Evolutionary conservation across 2,329 filamentous ascomycete species (phyloP).

Genomic region (Nothomitra cinnamomea): DNA sequence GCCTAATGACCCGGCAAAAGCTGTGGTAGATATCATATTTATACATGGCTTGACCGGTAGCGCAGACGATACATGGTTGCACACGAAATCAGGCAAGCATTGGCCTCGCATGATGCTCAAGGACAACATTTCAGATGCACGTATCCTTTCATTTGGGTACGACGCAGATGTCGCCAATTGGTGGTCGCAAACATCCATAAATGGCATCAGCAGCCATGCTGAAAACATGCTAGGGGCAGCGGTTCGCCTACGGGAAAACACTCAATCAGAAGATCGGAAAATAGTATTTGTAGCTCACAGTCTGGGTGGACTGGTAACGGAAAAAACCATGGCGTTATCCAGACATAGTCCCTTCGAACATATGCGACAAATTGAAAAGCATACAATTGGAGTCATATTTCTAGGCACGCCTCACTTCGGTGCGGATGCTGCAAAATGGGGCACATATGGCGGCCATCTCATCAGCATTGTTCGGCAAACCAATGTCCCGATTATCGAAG

Average conservation of each 20-base stretch:
- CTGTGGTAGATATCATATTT: too few relatives aligned
- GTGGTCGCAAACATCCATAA: constrained; percentile 6
- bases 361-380: neutral
- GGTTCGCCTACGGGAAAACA: neutral
- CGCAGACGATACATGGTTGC: constrained; percentile 10
- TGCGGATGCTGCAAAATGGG: neutral
- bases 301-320: neutral
- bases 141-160: constrained; percentile 12
- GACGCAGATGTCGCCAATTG: constrained; percentile 12
- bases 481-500: neutral
- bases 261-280: neutral
- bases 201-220: neutral
- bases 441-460: neutral
- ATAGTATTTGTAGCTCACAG: neutral
- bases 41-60: constrained; percentile 13
- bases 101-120: neutral
- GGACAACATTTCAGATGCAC: constrained; percentile 6
- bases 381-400: neutral
- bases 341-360: too few relatives aligned
- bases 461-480: neutral
- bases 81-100: neutral
- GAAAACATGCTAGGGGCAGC: neutral
- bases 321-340: too few relatives aligned
- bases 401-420: neutral
- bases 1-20: too few relatives aligned